Conservation (phyloP, 2,329 filamentous ascomycete species). For the Endothia cerciana region DNA sequence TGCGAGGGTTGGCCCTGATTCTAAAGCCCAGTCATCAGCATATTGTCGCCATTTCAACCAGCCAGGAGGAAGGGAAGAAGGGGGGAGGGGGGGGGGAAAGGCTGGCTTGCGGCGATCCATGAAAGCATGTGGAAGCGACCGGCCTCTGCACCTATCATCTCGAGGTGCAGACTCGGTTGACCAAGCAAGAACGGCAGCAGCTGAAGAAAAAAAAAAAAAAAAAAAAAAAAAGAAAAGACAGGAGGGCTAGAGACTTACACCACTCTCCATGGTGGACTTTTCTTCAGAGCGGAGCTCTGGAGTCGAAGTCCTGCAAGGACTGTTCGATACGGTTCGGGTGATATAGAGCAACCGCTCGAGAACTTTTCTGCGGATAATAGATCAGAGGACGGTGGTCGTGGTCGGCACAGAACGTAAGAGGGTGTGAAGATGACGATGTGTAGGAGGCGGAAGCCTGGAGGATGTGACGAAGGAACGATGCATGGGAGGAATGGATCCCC, state of each 20-base stretch:
- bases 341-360: neutral
- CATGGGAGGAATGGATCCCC: constrained; percentile 13
- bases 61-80: neutral
- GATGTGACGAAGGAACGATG: constrained; percentile 17
- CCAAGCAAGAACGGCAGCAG: neutral
- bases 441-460: constrained; percentile 16
- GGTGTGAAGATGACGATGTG: constrained; percentile 9
- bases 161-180: neutral
- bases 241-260: constrained; percentile 23
- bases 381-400: neutral
- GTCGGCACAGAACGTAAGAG: neutral
- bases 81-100: neutral
- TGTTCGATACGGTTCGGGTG: constrained; percentile 9
- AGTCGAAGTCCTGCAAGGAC: constrained; percentile 15
- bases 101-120: neutral
- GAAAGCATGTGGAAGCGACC: neutral
- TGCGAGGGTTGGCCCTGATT: constrained; percentile 25
- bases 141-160: neutral
- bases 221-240: neutral
- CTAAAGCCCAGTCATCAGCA: constrained; percentile 20
- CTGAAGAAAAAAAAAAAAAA: too few relatives aligned
- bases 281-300: constrained; percentile 25
- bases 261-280: constrained; percentile 28
- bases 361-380: neutral
- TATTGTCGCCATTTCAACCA: neutral